Percentiles rank a stretch among this genome's conserved stretches.
These are phyloP conservation scores for Tephrocybe sp. DNA, from an alignment of 768 basidiomycete species.

Conservation along the genomic window DNA sequence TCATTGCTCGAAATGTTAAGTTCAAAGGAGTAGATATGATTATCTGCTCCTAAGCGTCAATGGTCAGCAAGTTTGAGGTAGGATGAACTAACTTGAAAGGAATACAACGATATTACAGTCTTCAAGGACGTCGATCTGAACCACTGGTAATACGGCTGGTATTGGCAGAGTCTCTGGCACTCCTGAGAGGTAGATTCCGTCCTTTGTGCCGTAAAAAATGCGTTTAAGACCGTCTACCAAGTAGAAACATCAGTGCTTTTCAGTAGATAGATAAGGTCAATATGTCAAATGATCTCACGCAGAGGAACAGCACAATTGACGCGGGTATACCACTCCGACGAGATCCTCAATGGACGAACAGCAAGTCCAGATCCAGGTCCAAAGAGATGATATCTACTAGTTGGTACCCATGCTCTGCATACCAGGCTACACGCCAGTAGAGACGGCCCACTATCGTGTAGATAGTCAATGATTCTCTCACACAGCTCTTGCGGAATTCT, in stretches of 20 bases:
- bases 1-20: not conserved
- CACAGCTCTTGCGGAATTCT: slow-evolving; percentile 18
- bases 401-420: slow-evolving; percentile 23
- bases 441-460: slow-evolving; percentile 9
- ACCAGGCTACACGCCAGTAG: slow-evolving; percentile 22
- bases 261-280: too few species aligned
- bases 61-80: not conserved
- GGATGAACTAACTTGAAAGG: slow-evolving; percentile 52
- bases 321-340: not conserved
- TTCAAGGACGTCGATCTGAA: slow-evolving; percentile 76
- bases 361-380: not conserved
- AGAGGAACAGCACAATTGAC: slow-evolving; percentile 12
- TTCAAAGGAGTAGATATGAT: slow-evolving; percentile 10
- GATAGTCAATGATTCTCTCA: slow-evolving; percentile 15
- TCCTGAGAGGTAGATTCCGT: slow-evolving; percentile 15
- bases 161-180: slow-evolving; percentile 3
- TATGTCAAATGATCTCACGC: slow-evolving; percentile 3
- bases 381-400: slow-evolving; percentile 16
- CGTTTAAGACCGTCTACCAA: not conserved
- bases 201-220: slow-evolving; percentile 15
- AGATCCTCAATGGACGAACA: slow-evolving; percentile 11
- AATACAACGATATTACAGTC: slow-evolving; percentile 75
- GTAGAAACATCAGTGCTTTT: not conserved
- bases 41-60: slow-evolving; percentile 4
- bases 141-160: slow-evolving; percentile 36